A percentile compares a stretch with the other conserved stretches of the same genome.
Evolutionary conservation across 1,284 basidiomycete species (phyloP).

Genomic region (Thelephora terrestris): DNA sequence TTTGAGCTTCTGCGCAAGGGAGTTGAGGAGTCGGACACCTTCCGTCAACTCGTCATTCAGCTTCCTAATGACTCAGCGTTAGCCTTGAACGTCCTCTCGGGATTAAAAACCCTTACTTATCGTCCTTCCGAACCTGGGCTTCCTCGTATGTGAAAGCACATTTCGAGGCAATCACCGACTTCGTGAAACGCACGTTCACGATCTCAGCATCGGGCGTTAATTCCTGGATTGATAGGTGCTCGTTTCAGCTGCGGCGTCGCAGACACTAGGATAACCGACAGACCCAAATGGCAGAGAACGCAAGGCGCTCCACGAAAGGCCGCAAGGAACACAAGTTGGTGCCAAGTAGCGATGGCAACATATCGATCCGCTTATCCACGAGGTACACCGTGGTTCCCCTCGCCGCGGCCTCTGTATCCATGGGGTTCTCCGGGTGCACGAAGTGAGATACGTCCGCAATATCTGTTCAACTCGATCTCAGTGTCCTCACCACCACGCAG

Average conservation of each 20-base stretch:
- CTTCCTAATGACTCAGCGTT: constrained; percentile 33
- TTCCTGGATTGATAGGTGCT: constrained; percentile 44
- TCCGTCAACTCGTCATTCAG: constrained; percentile 78
- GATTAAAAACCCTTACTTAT: constrained; percentile 47
- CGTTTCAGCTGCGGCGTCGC: constrained; percentile 4
- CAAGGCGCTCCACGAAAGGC: constrained; percentile 89
- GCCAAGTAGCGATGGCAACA: constrained; percentile 91
- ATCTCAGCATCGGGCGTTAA: constrained; percentile 81
- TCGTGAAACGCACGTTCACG: constrained; percentile 85
- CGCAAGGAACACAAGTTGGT: constrained; percentile 95
- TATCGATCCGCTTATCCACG: constrained; percentile 98
- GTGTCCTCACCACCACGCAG: not conserved
- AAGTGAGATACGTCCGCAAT: constrained; percentile 99
- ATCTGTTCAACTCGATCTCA: constrained; percentile 39
- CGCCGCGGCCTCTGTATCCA: constrained; percentile 94
- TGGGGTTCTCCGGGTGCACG: constrained; percentile 87
- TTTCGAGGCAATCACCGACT: constrained; percentile 96
- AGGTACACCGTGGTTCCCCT: constrained; percentile 97
- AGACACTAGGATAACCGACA: constrained; percentile 17
- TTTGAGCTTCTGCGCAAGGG: constrained; percentile 81
- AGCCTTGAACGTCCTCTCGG: not conserved
- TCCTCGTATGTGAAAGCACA: constrained; percentile 97
- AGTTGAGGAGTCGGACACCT: constrained; percentile 85
- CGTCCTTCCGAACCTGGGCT: constrained; percentile 91
- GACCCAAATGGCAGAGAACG: constrained; percentile 97